Base-by-base conservation (phyloP, 2,329 filamentous ascomycete genomes). In the Beauveria australis region DNA sequence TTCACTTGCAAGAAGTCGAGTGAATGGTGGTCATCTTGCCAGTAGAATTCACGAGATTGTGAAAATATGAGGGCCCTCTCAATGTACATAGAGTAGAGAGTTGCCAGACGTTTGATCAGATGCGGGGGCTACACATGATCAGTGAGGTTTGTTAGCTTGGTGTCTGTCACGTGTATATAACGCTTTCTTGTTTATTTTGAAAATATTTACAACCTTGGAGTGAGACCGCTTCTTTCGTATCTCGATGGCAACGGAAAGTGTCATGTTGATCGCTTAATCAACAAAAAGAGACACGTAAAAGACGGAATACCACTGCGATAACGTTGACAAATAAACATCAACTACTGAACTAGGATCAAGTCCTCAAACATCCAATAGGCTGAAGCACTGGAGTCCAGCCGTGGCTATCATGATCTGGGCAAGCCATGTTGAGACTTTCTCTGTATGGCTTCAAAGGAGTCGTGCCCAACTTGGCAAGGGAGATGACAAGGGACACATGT, bases 21-120 rank as follows among this genome's bases (percentile, higher is more conserved):
- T 28, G 51, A 54, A 19, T 60, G 56, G 56, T 62, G 61, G 61
- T 62, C 61, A 9, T 62, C 56, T 18, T 62, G 61, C 57, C 51
- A 60, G 37, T 62, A 52, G 26, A 24, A 8, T 8, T 2, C 9
- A 7, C 18, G 9, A 19, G 16, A n/a, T 24, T 4, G 33, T 3
- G 8, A 28, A 30, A 24, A 59, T 8, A 22, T 16, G 44, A 43
- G 12, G 40, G 26, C n/a, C 18, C 48, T 59, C 40, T 33, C 22
- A 28, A 30, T 59, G 58, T 60, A 54, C 28, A 53, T 53, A 54
- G 14, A 14, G 19, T 28, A 3, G 19, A 44, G 56, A 24, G n/a
- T 22, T 46, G 37, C 37, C 37, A 16, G 28, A 26, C n/a, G n/a
- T 37, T 37, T 26, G 24, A 37, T 26, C 22, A 18, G 28, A 48